Evolutionary conservation across 257 asterid genomes (phyloP), one percentile per base, ranked within the genome.

Genomic region (Eucommia ulmoides): DNA sequence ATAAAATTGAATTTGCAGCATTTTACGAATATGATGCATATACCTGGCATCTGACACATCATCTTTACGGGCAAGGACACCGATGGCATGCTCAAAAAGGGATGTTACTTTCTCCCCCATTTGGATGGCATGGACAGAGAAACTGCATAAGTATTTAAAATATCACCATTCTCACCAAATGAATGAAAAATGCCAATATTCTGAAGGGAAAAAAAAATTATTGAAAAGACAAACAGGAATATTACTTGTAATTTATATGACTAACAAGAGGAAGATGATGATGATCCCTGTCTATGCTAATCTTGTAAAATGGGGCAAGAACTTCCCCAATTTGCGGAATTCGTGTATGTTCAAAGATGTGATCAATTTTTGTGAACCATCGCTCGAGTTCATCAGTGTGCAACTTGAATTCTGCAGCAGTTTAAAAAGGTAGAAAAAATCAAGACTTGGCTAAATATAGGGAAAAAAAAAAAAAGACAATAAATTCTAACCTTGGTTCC

Each of bases 361-460:
- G 98, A 79, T 91, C 98, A 56, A 91, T 83, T 63, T 85, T 91
- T 54, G 94, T 76, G 84, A 91, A 91, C 98, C 98, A 91, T 54
- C 84, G 96, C 73, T 86, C 94, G 41, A 91, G 51, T 71, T 91
- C 98, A 54, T 83, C 93, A 26, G 88, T 73, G 51, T 61, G 74
- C 51, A 91, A 78, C 80, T 75, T 76, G 69, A 91, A 86, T 48
- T 75, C 98, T 91, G 72, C 47, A 65, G 51, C 64, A 49, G 64
- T 51, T 8, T 15, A 58, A 29, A 12, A 29, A 29, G 38, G 38
- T 12, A 46, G 8, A n/a, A 64, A 50, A 57, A 51, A 19, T 19
- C 52, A 22, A 45, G 18, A 22, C n/a, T n/a, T n/a, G n/a, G n/a
- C n/a, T n/a, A n/a, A n/a, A n/a, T n/a, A n/a, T n/a, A 54, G 47